Evolutionary conservation across 225 moss, liverwort and hornwort species (phyloP).

Genomic region (Straminergon stramineum): DNA sequence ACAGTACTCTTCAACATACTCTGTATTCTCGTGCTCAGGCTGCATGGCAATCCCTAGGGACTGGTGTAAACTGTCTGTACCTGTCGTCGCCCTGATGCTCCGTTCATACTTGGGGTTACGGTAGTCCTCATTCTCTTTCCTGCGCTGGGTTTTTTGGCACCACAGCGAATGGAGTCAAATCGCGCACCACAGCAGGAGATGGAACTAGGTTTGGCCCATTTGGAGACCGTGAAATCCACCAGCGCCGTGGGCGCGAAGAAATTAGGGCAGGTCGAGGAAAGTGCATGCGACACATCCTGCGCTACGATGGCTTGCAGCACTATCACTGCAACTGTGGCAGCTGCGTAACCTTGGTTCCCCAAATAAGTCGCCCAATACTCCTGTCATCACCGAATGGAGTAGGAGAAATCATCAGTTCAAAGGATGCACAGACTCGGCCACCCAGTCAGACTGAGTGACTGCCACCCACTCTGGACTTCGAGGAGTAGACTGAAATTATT

Average conservation of each 20-base stretch:
- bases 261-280: not conserved
- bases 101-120: not conserved
- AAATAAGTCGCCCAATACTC: slow-evolving; percentile 56
- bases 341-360: not conserved
- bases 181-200: not conserved
- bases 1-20: not conserved
- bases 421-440: not conserved
- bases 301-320: slow-evolving; percentile 14
- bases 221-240: not conserved
- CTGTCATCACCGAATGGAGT: slow-evolving; percentile 26
- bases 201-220: not conserved
- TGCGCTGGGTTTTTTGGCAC: not conserved
- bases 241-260: not conserved
- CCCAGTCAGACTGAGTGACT: not conserved
- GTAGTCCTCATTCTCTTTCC: slow-evolving; percentile 1
- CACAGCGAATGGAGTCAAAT: not conserved
- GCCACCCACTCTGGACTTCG: not conserved
- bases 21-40: not conserved
- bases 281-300: slow-evolving; percentile 28
- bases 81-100: slow-evolving; percentile 12
- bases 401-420: not conserved
- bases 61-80: not conserved
- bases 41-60: not conserved
- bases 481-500: not conserved
- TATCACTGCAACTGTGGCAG: slow-evolving; percentile 1